Conservation (phyloP, 352 stramenopile species). For the Phytophthora crassamura region DNA sequence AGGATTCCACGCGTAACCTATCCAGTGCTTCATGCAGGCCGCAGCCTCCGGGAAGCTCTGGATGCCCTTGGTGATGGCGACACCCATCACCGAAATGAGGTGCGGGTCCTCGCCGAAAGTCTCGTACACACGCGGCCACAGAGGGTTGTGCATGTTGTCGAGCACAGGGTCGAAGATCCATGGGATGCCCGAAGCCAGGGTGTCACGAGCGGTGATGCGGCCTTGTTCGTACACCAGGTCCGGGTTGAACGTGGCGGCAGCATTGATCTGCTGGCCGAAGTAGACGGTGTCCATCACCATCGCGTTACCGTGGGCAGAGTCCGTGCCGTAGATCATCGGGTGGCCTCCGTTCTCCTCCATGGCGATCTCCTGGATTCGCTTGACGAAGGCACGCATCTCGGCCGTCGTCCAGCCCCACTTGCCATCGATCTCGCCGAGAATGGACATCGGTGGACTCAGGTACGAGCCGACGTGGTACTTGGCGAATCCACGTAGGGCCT, state of each 20-base stretch:
- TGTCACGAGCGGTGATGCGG: slow-evolving; percentile 48
- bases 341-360: no score
- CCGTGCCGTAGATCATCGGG: slow-evolving; percentile 45
- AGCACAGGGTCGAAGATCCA: slow-evolving; percentile 90
- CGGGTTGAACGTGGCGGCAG: slow-evolving; percentile 82
- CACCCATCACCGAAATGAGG: slow-evolving; percentile 68
- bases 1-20: slow-evolving; percentile 69
- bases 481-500: no score
- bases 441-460: no score
- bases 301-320: slow-evolving; percentile 86
- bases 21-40: slow-evolving; percentile 88
- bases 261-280: slow-evolving; percentile 85
- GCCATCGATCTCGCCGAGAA: no score
- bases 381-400: no score
- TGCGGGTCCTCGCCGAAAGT: slow-evolving; percentile 92
- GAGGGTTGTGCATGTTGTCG: slow-evolving; percentile 74
- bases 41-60: slow-evolving; percentile 60
- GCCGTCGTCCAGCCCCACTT: no score
- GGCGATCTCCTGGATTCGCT: no score
- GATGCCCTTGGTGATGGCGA: slow-evolving; percentile 67
- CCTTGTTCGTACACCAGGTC: slow-evolving; percentile 4
- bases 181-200: slow-evolving; percentile 72
- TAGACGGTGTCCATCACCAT: slow-evolving; percentile 71
- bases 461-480: no score
- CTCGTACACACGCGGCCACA: slow-evolving; percentile 88